Base-by-base conservation (phyloP, 2,329 filamentous ascomycete species). In the Pezicula carpinea region DNA sequence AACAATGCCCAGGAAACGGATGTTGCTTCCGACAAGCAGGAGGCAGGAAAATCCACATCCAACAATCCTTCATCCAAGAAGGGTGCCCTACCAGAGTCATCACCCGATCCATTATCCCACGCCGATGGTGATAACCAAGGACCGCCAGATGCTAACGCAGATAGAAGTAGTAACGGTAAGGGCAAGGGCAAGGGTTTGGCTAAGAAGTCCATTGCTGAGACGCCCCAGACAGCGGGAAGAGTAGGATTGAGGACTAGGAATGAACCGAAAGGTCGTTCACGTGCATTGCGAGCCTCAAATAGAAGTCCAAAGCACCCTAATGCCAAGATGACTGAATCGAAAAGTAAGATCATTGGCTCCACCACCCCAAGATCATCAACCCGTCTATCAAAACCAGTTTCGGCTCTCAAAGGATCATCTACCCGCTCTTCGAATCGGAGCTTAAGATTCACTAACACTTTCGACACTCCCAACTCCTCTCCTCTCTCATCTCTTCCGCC, bases 391-490 rank as follows among this genome's bases (percentile, higher is more conserved):
- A 6, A 36, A n/a, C 15, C 38, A 42, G 33, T 23, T 22, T 19
- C 32, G 14, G 18, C 6, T n/a, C 45, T 15, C 11, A 35, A 8
- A 22, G 33, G 15, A 21, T 31, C 18, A 18, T 7, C 51, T 10
- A 50, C 50, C 15, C 42, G 53, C 33, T 29, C 49, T 10, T 59
- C 57, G 2, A 60, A 55, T 34, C 49, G 55, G 2, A 51, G 55
- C 35, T 59, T 54, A 4, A 43, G 19, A 23, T 29, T 40, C 22
- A 14, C 5, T 10, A 40, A 40, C 19, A 11, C 22, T 4, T 40
- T 19, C 15, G 38, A 21, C 10, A 40, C 19, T 3, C 18, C 38
- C 13, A 11, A 40, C 21, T 40, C 38, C 5, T 40, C 38, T 40
- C 38, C 38, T 26, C 38, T 40, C 11, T 40, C 38, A 15, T 40